Conservation (phyloP, 2,329 filamentous ascomycete genomes). For the Fusarium dlaminii region DNA sequence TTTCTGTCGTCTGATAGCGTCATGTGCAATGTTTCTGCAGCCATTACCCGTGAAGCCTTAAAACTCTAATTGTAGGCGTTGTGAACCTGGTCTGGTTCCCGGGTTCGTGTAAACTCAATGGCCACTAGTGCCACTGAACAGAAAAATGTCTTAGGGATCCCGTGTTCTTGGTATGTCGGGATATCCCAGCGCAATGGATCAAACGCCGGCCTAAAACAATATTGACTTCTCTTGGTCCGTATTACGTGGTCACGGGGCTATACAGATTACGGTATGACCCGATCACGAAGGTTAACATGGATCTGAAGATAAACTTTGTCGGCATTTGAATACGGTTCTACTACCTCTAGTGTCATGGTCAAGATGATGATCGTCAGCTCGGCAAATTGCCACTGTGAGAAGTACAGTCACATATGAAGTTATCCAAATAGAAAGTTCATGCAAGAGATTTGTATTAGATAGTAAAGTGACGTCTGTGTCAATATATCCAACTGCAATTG, state of each 20-base stretch:
- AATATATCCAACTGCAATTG: neutral
- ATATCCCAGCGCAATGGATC: neutral
- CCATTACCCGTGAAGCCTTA: neutral
- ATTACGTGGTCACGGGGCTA: neutral
- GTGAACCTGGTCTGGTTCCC: neutral
- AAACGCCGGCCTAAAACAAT: neutral
- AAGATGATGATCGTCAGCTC: neutral
- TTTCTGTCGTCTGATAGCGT: neutral
- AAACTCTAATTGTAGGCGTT: conserved; percentile 2
- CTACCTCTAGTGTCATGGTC: neutral
- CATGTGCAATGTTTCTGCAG: conserved; percentile 1
- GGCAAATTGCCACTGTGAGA: neutral
- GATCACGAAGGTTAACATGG: neutral
- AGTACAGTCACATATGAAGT: neutral
- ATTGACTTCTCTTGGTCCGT: neutral
- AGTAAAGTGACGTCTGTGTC: neutral
- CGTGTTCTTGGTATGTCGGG: neutral
- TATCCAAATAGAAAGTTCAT: neutral
- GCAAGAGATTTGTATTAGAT: conserved; percentile 5
- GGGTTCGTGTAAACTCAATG: neutral
- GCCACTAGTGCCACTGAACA: neutral
- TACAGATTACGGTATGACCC: too few species aligned
- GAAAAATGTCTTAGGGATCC: neutral
- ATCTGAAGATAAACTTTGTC: neutral
- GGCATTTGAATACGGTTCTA: neutral